A percentile compares a stretch with the other conserved stretches of the same genome.
phyloP scores from a whole-genome alignment of 495 filamentous ascomycete genomes.

The Aspergillus nanangensis region DNA sequence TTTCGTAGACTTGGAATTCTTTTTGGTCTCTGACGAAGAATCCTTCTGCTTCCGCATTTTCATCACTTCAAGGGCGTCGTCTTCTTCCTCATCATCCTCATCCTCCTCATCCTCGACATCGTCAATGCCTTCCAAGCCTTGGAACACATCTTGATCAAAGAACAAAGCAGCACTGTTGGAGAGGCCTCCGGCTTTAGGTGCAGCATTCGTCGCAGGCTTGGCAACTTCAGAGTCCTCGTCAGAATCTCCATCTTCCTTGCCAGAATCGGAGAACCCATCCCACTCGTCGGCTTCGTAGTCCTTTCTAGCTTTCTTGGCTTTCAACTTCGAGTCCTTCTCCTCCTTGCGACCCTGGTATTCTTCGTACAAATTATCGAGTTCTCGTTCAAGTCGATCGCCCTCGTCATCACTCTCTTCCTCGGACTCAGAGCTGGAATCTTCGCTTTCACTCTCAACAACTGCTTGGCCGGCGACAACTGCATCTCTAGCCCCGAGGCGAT shows the following conservation, averaged over 20 bases:
- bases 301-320: conserved; percentile 81
- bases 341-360: conserved; percentile 77
- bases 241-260: conserved; percentile 52
- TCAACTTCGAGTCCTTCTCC: conserved; percentile 75
- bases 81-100: conserved; percentile 17
- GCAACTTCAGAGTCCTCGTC: conserved; percentile 55
- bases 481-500: conserved; percentile 64
- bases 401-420: conserved; percentile 71
- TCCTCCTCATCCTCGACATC: conserved; percentile 37
- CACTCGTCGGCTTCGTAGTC: conserved; percentile 84
- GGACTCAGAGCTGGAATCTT: conserved; percentile 54
- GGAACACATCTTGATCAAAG: conserved; percentile 95
- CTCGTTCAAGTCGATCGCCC: conserved; percentile 71
- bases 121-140: conserved; percentile 59
- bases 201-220: conserved; percentile 39
- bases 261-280: conserved; percentile 76
- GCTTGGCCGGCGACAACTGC: conserved; percentile 75
- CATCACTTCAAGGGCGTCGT: conserved; percentile 1
- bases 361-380: conserved; percentile 83
- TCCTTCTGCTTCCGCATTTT: not conserved
- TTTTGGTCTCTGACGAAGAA: conserved; percentile 15
- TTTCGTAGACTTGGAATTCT: conserved; percentile 38
- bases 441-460: conserved; percentile 46
- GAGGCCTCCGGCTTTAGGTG: conserved; percentile 47
- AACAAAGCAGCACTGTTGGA: conserved; percentile 82